Base-by-base conservation (phyloP, 805 yeast species). In the Saccharomyces eubayanus region DNA sequence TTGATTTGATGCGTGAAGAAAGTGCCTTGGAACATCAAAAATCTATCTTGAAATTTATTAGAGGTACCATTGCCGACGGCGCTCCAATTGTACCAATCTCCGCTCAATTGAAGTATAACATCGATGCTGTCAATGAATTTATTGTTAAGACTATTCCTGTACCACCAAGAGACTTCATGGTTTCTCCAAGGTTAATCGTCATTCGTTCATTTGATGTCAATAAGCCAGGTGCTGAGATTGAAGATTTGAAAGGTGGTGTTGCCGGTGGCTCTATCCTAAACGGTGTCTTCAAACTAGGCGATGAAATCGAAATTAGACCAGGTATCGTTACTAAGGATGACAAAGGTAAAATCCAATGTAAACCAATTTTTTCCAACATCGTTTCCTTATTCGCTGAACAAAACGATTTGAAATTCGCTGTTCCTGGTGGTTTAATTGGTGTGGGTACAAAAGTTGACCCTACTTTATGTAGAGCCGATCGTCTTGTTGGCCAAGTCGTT, bases 371-470 rank as follows among this genome's bases (percentile, higher is more conserved):
- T 77, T 90, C 97, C 53, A 85, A 89, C 67, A 89, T 94, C 68
- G 94, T 89, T 51, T 87, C 98, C 12, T 78, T 94, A 62, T 92
- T 91, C 71, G 98, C 99, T 55, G 99, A 94, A 75, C 91, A 94
- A 75, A 95, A 94, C 68, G 97, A 91, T 72, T 82, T 94, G 74
- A 94, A 94, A 73, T 94, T 92, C 67, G 99, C 99, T 55, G 99
- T 94, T 66, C 99, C 99, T 48, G 99, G 99, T 84, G 99, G 99
- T 59, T 82, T 94, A 71, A 95, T 94, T 66, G 99, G 99, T 83
- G 97, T 94, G 55, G 99, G 99, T 77, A 94, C 99, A 51, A 89
- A 89, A 75, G 96, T 94, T 62, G 99, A 94, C 74, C 99, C 99
- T 54, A 94, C 99, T 1, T 77, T 94, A 67, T 94, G 99, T 80